Evolutionary conservation across 75 land plant species (phyloP).

Genomic region (Ceratopteris richardii): DNA sequence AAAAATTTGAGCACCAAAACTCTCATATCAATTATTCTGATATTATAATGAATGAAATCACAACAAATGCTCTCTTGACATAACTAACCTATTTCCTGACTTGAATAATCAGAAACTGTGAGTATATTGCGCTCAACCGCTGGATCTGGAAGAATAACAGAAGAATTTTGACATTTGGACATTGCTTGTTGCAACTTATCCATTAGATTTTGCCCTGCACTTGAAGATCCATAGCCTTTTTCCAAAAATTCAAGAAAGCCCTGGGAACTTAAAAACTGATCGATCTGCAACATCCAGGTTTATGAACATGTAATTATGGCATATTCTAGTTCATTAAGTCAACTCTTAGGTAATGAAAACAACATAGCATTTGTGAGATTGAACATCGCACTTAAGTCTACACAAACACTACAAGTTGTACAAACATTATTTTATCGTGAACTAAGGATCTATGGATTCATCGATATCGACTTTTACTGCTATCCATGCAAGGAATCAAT

Average conservation of each 20-base stretch:
- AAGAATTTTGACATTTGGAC: constrained; percentile 65
- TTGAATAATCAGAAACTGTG: constrained; percentile 48
- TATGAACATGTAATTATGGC: neutral
- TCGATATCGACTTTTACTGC: too few species aligned
- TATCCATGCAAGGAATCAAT: too few species aligned
- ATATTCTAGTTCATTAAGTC: neutral
- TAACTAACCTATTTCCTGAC: constrained; percentile 4
- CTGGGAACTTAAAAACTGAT: constrained; percentile 75
- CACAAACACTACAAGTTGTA: too few species aligned
- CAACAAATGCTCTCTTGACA: too few species aligned
- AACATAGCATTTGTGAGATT: too few species aligned
- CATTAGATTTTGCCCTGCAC: constrained; percentile 56
- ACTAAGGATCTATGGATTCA: too few species aligned
- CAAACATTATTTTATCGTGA: too few species aligned
- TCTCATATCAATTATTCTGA: too few species aligned
- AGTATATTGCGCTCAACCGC: constrained; percentile 54
- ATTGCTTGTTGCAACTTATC: constrained; percentile 90
- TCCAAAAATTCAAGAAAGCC: constrained; percentile 87
- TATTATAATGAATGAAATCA: too few species aligned
- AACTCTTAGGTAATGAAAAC: too few species aligned
- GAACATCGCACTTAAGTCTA: too few species aligned
- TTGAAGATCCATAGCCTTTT: constrained; percentile 61
- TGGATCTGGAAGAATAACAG: constrained; percentile 42
- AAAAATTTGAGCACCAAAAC: too few species aligned
- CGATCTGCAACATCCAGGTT: constrained; percentile 54